Evolutionary conservation across 306 rosid genomes (phyloP), one percentile per base, ranked within the genome.

Genomic region (Gastrolobium villosum): DNA sequence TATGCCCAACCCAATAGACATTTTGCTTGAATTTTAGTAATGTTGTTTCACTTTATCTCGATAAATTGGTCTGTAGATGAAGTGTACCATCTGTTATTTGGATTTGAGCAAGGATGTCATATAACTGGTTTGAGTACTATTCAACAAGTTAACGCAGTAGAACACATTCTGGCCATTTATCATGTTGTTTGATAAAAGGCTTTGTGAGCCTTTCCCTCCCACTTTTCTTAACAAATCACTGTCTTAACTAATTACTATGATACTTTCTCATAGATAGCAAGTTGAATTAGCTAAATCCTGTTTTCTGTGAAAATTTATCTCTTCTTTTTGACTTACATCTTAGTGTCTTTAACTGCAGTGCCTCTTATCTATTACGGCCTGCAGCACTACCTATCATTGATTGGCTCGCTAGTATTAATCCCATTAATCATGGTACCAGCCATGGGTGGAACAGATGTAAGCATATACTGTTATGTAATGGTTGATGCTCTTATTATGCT

Each of bases 391-490:
- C 82, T 95, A 28, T 95, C 99, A 44, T 76, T 95, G 86, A 90
- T 92, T 30, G 99, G 99, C 57, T 95, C 99, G 37, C 94, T 95
- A 70, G 84, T 95, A 53, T 85, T 92, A 81, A 83, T 92, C 50
- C 97, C 98, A 61, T 68, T 88, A 59, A 83, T 94, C 82, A 90
- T 90, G 66, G 90, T 92, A 59, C 96, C 97, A 20, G 83, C 89
- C 72, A 90, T 90, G 97, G 93, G 94, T 35, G 97, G 97, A 88
- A 87, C 90, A 67, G 94, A 89, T 80, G 97, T 92, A 89, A 86
- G 96, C 85, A 62, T 81, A 70, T 53, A 3, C n/a, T 74, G n/a
- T 71, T 73, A 40, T 48, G 26, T 54, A 34, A 41, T 68, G 50
- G 60, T 77, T 84, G 65, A 52, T 77, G 57, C 50, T 78, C 44